A percentile compares a stretch with the other conserved stretches of the same genome.
These are phyloP conservation scores for Sporothrix sp. DNA, from an alignment of 2,329 filamentous ascomycete genomes.

Conservation along the genomic window DNA sequence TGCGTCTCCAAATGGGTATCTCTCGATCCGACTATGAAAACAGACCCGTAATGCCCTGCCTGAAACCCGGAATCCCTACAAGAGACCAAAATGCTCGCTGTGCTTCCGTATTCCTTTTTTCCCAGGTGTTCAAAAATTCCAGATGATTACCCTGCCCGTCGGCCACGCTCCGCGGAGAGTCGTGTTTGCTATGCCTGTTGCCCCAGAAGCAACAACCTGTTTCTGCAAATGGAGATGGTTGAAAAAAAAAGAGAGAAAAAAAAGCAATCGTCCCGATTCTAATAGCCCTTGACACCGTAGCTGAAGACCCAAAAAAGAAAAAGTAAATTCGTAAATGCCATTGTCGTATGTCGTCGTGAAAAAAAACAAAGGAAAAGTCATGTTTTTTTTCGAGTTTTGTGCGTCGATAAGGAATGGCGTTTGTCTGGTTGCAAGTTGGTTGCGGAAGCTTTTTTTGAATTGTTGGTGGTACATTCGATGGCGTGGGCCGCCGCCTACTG, in stretches of 20 bases:
- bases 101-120: neutral
- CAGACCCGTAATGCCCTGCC: neutral
- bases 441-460: neutral
- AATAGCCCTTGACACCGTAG: neutral
- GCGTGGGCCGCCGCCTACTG: conserved; percentile 10
- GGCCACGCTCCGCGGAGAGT: conserved; percentile 5
- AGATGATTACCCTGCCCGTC: neutral
- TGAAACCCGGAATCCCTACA: neutral
- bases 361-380: neutral
- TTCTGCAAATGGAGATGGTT: neutral
- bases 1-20: conserved; percentile 6
- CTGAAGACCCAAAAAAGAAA: neutral
- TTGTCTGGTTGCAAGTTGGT: neutral
- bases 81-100: neutral
- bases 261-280: neutral
- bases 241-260: neutral
- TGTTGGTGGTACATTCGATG: neutral
- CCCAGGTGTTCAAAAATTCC: neutral
- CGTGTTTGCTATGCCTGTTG: neutral
- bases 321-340: neutral
- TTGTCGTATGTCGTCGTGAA: conserved; percentile 1
- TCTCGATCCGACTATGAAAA: neutral
- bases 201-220: neutral
- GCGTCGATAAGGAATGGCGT: neutral
- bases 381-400: neutral